Conservation (phyloP, 2,329 filamentous ascomycete genomes). For the Decorospora gaudefroyi region DNA sequence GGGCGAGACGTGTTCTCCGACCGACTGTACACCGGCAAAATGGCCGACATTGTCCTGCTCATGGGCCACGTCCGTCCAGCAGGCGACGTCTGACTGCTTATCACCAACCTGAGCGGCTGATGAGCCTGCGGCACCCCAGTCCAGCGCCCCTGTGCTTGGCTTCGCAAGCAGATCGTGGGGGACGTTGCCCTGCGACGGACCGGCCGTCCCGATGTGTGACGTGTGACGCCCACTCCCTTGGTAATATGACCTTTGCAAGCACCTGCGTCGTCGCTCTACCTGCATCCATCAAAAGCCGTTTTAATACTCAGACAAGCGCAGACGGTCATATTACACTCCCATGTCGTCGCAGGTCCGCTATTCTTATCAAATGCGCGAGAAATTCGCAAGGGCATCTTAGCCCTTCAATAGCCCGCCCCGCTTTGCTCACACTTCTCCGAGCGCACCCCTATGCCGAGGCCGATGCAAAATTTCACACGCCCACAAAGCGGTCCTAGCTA, state of each 20-base stretch:
- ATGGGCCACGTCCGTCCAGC: constrained; percentile 14
- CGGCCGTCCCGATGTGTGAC: constrained; percentile 23
- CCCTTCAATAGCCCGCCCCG: constrained; percentile 35
- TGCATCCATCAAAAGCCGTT: not conserved
- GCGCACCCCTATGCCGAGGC: constrained; percentile 30
- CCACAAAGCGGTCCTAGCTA: constrained; percentile 22
- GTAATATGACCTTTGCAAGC: constrained; percentile 10
- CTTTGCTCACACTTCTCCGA: constrained; percentile 32
- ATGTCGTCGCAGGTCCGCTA: constrained; percentile 26
- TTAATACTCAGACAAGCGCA: constrained; percentile 1
- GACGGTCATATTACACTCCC: constrained; percentile 11
- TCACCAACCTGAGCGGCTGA: constrained; percentile 20
- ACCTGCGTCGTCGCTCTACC: not conserved
- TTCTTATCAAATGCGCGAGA: constrained; percentile 34
- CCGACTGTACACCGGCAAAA: constrained; percentile 15
- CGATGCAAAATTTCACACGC: constrained; percentile 30
- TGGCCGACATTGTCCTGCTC: constrained; percentile 3
- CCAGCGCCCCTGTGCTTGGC: constrained; percentile 31
- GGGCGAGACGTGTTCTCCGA: constrained; percentile 14
- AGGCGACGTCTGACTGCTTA: constrained; percentile 25
- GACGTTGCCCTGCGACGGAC: constrained; percentile 25
- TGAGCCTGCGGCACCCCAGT: constrained; percentile 32
- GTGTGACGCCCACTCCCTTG: constrained; percentile 23
- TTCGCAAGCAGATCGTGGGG: constrained; percentile 34
- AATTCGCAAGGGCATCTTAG: constrained; percentile 30